These are phyloP conservation scores for Neostapfia colusana DNA, from an alignment of 176 grass and related monocot genomes.

Conservation along the genomic window DNA sequence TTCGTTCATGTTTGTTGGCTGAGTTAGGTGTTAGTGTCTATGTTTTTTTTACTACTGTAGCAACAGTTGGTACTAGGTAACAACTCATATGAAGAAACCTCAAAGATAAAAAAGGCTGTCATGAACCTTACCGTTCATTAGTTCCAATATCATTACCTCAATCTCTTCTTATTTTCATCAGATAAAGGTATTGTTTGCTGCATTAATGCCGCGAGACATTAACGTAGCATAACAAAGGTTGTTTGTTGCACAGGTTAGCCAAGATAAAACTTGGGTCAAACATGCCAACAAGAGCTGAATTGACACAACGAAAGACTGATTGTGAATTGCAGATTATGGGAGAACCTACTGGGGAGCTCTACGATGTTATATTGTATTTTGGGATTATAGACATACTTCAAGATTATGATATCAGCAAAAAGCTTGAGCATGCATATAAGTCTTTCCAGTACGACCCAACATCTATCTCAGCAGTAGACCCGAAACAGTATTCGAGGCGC, in stretches of 20 bases:
- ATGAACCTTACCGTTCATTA: background rate
- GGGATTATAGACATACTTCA: conserved; percentile 97
- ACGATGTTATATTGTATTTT: conserved; percentile 72
- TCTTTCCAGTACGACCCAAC: conserved; percentile 81
- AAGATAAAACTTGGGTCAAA: conserved; percentile 70
- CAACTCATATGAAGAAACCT: background rate
- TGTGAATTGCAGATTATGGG: conserved; percentile 59
- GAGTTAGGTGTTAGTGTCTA: background rate
- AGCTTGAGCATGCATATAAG: conserved; percentile 92
- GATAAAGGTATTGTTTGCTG: background rate
- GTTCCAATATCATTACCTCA: background rate
- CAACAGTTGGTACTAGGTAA: background rate
- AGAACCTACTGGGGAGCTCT: conserved; percentile 73
- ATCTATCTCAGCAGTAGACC: conserved; percentile 90
- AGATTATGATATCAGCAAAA: conserved; percentile 94
- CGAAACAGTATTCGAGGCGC: conserved; percentile 75
- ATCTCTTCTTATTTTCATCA: background rate
- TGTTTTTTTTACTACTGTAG: background rate
- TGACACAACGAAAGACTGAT: conserved; percentile 57
- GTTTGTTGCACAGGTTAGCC: conserved; percentile 50
- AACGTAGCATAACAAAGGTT: background rate
- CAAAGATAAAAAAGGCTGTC: background rate
- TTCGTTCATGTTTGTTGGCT: conserved; percentile 19
- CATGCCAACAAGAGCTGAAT: conserved; percentile 73
- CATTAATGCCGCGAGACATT: conserved; percentile 13